Evolutionary conservation across 2,329 filamentous ascomycete species (phyloP).

Genomic region (Spiromastix sp.): DNA sequence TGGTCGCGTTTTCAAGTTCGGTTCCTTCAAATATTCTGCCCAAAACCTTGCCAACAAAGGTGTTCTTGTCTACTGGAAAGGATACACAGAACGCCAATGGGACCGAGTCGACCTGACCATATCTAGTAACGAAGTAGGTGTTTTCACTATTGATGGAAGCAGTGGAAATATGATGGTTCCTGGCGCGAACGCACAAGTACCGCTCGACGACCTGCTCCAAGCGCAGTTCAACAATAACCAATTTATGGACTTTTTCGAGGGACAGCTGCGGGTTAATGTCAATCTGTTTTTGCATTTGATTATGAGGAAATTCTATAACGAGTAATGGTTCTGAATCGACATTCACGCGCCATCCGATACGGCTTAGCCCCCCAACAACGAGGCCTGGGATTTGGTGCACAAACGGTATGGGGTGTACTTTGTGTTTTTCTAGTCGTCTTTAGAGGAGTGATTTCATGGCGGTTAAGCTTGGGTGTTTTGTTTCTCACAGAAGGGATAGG

Average conservation of each 20-base stretch:
- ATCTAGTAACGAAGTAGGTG: slow-evolving; percentile 82
- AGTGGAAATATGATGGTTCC: slow-evolving; percentile 92
- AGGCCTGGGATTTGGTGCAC: too few species aligned
- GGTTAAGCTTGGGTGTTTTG: too few species aligned
- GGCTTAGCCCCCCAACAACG: too few species aligned
- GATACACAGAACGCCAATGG: slow-evolving; percentile 73
- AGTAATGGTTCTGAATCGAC: too few species aligned
- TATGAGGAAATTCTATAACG: slow-evolving; percentile 93
- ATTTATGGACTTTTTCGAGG: slow-evolving; percentile 91
- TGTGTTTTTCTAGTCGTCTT: too few species aligned
- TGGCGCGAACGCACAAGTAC: slow-evolving; percentile 76
- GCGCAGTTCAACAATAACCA: slow-evolving; percentile 96
- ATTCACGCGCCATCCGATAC: too few species aligned
- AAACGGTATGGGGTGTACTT: too few species aligned
- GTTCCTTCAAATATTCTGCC: slow-evolving; percentile 93
- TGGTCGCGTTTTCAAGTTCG: slow-evolving; percentile 92
- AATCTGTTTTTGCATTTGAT: slow-evolving; percentile 93
- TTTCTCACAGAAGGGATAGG: too few species aligned
- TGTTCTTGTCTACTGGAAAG: slow-evolving; percentile 83
- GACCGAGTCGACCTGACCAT: slow-evolving; percentile 91
- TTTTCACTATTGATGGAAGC: slow-evolving; percentile 86
- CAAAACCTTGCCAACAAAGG: slow-evolving; percentile 85
- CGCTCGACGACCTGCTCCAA: slow-evolving; percentile 87
- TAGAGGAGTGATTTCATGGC: too few species aligned
- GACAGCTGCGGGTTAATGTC: slow-evolving; percentile 80